phyloP scores from a whole-genome alignment of 768 basidiomycete species.

The Gelatoporia subvermispora region DNA sequence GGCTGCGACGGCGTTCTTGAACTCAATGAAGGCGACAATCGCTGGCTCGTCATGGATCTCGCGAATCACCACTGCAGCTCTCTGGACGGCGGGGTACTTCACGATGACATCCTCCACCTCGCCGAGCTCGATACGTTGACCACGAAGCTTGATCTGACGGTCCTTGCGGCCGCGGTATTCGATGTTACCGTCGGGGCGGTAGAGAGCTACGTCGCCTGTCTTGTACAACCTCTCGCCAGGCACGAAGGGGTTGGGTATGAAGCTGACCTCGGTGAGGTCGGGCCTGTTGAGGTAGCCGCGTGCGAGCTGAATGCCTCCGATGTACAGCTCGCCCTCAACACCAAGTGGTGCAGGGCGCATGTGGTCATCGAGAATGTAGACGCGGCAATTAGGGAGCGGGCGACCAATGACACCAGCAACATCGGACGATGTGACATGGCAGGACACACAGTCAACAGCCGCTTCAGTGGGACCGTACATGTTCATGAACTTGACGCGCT shows the following conservation, averaged over 20 bases:
- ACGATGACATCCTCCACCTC: conserved; percentile 28
- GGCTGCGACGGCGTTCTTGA: conserved; percentile 14
- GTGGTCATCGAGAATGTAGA: conserved; percentile 15
- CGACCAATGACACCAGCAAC: conserved; percentile 25
- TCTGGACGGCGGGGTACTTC: conserved; percentile 18
- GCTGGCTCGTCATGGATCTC: conserved; percentile 24
- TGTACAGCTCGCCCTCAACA: conserved; percentile 19
- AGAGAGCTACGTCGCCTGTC: conserved; percentile 27
- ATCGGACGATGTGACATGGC: conserved; percentile 14
- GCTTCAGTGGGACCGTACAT: conserved; percentile 32
- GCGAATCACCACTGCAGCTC: conserved; percentile 23
- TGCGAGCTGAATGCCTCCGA: conserved; percentile 21
- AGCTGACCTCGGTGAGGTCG: conserved; percentile 23
- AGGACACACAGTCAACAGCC: conserved; percentile 25
- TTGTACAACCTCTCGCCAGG: conserved; percentile 26
- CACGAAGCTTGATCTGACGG: conserved; percentile 30
- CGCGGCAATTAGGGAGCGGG: conserved; percentile 25
- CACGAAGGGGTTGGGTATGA: conserved; percentile 27
- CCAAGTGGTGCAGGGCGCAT: conserved; percentile 20
- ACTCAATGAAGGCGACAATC: conserved; percentile 26
- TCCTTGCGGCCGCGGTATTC: conserved; percentile 29
- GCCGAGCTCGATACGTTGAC: conserved; percentile 29
- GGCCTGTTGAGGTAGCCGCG: conserved; percentile 22
- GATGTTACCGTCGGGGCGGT: conserved; percentile 24
- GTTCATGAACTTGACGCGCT: conserved; percentile 23